Evolutionary conservation across 495 filamentous ascomycete species (phyloP).

Genomic region (Aspergillus bridgeri): DNA sequence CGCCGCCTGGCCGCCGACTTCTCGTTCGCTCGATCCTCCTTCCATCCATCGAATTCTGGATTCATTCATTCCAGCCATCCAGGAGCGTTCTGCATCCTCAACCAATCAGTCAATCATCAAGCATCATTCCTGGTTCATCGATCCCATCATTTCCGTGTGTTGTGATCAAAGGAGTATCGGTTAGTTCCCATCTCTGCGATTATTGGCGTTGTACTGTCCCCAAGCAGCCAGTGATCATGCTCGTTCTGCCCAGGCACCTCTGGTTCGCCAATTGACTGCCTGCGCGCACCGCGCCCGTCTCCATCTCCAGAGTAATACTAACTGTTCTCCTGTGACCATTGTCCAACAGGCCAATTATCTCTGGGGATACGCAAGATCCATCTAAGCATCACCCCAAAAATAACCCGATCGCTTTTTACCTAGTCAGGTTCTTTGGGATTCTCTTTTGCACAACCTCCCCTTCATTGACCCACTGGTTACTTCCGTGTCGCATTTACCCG

Average conservation of each 20-base stretch:
- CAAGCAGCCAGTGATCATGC: slow-evolving; percentile 25
- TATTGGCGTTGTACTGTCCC: slow-evolving; percentile 17
- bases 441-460: slow-evolving; percentile 35
- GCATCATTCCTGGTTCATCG: not conserved
- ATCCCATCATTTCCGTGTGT: slow-evolving; percentile 1
- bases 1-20: not conserved
- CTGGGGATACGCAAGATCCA: slow-evolving; percentile 15
- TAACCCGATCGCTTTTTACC: slow-evolving; percentile 21
- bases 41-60: slow-evolving; percentile 1
- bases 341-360: slow-evolving; percentile 19
- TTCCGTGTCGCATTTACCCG: slow-evolving; percentile 28
- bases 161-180: slow-evolving; percentile 12
- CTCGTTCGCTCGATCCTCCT: slow-evolving; percentile 4
- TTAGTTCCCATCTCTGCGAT: slow-evolving; percentile 3
- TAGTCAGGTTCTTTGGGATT: slow-evolving; percentile 10
- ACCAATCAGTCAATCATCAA: slow-evolving; percentile 12
- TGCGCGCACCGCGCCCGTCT: slow-evolving; percentile 32
- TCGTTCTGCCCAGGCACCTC: slow-evolving; percentile 31
- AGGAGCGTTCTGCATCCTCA: not conserved
- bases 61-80: not conserved
- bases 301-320: slow-evolving; percentile 26
- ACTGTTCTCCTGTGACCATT: slow-evolving; percentile 13
- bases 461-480: slow-evolving; percentile 36
- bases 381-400: slow-evolving; percentile 21
- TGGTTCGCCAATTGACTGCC: slow-evolving; percentile 45